These are phyloP conservation scores for Iris pallida DNA, from an alignment of 116 monocot genomes.

Conservation along the genomic window DNA sequence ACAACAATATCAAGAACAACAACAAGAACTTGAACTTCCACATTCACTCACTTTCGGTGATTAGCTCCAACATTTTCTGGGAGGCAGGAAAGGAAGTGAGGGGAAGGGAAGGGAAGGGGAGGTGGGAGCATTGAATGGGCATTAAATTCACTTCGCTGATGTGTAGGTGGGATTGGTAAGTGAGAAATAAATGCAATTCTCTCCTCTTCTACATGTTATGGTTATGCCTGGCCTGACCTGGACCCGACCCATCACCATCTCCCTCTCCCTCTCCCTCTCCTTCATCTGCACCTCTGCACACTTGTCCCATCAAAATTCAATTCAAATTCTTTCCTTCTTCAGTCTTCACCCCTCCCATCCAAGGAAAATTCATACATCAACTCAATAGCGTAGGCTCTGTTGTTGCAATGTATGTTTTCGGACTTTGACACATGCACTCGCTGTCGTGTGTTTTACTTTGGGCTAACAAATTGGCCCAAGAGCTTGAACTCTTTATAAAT, in stretches of 20 bases:
- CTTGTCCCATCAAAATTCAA: constrained; percentile 40
- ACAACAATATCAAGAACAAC: constrained; percentile 4
- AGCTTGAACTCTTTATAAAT: too few relatives aligned
- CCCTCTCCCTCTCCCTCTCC: too few relatives aligned
- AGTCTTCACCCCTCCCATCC: too few relatives aligned
- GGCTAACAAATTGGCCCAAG: too few relatives aligned
- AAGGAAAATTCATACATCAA: too few relatives aligned
- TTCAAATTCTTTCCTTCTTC: constrained; percentile 19
- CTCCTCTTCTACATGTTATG: constrained; percentile 17
- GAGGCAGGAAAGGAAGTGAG: constrained; percentile 5
- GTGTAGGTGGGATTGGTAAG: constrained; percentile 34
- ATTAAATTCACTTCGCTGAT: constrained; percentile 27
- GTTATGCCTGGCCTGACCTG: constrained; percentile 26
- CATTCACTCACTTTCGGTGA: background rate
- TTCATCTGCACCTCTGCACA: constrained; percentile 46
- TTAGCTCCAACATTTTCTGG: constrained; percentile 1
- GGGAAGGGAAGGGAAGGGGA: background rate
- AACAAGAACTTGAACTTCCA: constrained; percentile 17
- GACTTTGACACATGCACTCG: background rate
- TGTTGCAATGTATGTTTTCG: constrained; percentile 11
- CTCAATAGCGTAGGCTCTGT: too few relatives aligned
- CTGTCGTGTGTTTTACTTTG: background rate
- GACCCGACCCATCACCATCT: too few relatives aligned
- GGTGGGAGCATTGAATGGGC: constrained; percentile 30
- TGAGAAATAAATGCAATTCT: constrained; percentile 56